Base-by-base conservation (phyloP, 306 rosid genomes). In the Ziziphus jujuba region DNA sequence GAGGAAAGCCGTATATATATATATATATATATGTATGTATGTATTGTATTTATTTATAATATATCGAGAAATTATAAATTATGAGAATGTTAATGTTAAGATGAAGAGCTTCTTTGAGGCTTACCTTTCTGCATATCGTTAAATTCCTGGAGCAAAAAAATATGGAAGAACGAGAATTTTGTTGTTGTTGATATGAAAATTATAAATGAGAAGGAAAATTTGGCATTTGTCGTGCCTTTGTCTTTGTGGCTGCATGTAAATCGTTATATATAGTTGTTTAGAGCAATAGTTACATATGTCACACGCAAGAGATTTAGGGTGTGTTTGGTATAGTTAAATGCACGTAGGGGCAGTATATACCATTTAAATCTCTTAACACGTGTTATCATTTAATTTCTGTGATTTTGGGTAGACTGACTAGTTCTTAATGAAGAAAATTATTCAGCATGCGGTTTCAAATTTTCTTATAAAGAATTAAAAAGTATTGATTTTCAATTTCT, bases 81-180 rank as follows among this genome's bases (percentile, higher is more conserved):
- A 59, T 21, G 35, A 53, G 36, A 33, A 59, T 62, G 44, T 19
- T 9, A 61, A 28, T 51, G 44, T 19, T 9, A 61, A 28, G 38
- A 50, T 31, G 49, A 47, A 58, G 36, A 69, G 48, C 25, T 58
- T 59, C 25, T 66, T 17, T 56, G 50, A 34, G 38, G 52, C 25
- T 69, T 78, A 89, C 90, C 96, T 67, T 38, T 78, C 78, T 80
- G 90, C 96, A 86, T 89, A 75, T 67, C 71, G 66, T 50, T 11
- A 58, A 67, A 76, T 78, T 71, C 67, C 61, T 61, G 35, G 63
- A 50, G 22, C n/a, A n/a, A 49, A 20, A 49, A 19, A 75, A 66
- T 45, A 28, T 65, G 11, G 23, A 58, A 21, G 49, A 57, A 73
- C 17, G 75, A 72, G 38, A 35, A 59, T 67, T 61, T 68, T 70